These are phyloP conservation scores for Wickerhamomyces rabaulensis DNA, from an alignment of 805 yeast species.

Conservation along the genomic window DNA sequence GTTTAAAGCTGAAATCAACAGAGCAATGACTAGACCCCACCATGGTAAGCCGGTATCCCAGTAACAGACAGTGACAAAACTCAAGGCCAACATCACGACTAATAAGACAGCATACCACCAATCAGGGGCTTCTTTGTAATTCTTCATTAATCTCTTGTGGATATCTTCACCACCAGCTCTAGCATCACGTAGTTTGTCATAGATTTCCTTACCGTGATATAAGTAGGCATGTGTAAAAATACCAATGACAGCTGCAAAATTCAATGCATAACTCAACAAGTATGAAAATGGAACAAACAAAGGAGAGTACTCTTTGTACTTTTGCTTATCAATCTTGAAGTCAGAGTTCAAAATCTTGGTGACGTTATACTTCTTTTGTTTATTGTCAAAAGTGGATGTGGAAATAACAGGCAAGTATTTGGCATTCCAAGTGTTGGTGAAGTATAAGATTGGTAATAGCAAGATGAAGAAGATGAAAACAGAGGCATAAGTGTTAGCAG, in stretches of 20 bases:
- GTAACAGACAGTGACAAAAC: constrained; percentile 28
- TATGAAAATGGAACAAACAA: constrained; percentile 54
- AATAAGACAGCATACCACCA: constrained; percentile 33
- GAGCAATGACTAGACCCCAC: constrained; percentile 58
- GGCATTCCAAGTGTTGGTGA: constrained; percentile 52
- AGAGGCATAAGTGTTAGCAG: constrained; percentile 36
- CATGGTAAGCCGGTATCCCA: constrained; percentile 52
- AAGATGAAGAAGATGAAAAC: constrained; percentile 47
- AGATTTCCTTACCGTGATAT: constrained; percentile 53
- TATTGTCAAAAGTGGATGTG: constrained; percentile 44
- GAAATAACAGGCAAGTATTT: constrained; percentile 55
- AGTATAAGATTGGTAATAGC: constrained; percentile 43
- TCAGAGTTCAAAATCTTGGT: constrained; percentile 39
- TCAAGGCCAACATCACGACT: constrained; percentile 23
- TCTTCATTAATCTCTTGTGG: constrained; percentile 47
- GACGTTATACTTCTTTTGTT: constrained; percentile 41
- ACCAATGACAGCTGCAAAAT: constrained; percentile 60
- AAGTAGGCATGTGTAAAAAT: constrained; percentile 52
- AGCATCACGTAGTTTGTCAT: constrained; percentile 33
- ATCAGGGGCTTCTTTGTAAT: constrained; percentile 67
- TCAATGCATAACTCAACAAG: constrained; percentile 49
- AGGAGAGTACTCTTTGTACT: constrained; percentile 51
- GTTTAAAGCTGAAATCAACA: constrained; percentile 46
- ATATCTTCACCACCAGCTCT: constrained; percentile 40
- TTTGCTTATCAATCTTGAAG: constrained; percentile 36